Conservation (phyloP, 495 filamentous ascomycete genomes). For the Letharia lupina region DNA sequence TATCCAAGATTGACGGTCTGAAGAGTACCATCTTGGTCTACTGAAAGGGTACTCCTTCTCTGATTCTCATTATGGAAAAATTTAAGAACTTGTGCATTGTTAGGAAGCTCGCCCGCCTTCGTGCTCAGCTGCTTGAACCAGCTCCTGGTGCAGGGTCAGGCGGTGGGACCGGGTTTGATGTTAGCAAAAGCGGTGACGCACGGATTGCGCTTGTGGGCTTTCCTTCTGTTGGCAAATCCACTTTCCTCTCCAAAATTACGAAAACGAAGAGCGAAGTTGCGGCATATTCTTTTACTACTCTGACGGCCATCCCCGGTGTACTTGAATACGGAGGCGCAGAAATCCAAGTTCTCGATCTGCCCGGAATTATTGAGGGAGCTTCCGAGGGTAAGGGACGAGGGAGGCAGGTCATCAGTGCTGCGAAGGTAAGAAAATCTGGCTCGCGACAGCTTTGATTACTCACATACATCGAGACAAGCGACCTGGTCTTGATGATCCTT, state of each 20-base stretch:
- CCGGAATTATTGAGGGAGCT: constrained; percentile 97
- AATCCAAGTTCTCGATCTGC: constrained; percentile 96
- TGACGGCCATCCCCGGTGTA: constrained; percentile 96
- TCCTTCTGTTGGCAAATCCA: constrained; percentile 97
- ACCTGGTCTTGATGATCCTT: constrained; percentile 92
- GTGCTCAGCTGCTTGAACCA: constrained; percentile 93
- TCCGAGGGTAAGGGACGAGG: constrained; percentile 94
- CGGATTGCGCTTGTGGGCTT: constrained; percentile 97
- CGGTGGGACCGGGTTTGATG: constrained; percentile 82
- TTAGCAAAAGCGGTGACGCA: constrained; percentile 94
- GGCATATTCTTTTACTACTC: constrained; percentile 93
- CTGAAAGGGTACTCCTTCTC: constrained; percentile 69
- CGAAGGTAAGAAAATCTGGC: constrained; percentile 47
- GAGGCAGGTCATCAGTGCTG: constrained; percentile 95
- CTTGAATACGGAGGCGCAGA: constrained; percentile 97
- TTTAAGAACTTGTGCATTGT: not conserved
- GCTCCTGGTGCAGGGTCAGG: constrained; percentile 64
- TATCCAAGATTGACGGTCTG: constrained; percentile 1
- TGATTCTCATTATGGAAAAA: not conserved
- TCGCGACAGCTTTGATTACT: not conserved
- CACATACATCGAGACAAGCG: constrained; percentile 60
- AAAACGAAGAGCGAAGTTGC: constrained; percentile 97
- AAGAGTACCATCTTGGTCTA: constrained; percentile 96
- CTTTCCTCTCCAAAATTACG: constrained; percentile 96
- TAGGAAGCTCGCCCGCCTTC: constrained; percentile 91